Evolutionary conservation across 129 eudicot genomes (phyloP), one percentile per base, ranked within the genome.

Genomic region (Helichrysum umbraculigerum): DNA sequence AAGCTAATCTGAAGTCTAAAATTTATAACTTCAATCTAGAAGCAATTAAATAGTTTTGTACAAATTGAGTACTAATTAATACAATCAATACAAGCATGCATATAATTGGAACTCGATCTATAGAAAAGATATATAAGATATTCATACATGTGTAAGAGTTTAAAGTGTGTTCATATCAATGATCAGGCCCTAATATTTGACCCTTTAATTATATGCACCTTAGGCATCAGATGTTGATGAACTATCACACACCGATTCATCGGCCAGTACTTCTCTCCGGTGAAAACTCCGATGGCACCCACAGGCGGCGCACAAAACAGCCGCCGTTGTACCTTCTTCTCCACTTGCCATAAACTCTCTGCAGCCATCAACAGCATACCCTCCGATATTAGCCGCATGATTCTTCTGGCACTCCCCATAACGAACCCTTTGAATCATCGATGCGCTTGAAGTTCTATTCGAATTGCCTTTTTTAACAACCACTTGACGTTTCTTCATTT

Each of bases 241-340:
- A 65, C 82, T 80, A 66, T 91, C 95, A 72, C 69, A 81, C 50
- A 83, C 83, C 33, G 83, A 94, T 81, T 86, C 96, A 73, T 83
- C 92, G 66, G 80, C 86, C 20, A 0, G 28, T 25, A 81, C 85
- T 76, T 87, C 87, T 75, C 89, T 87, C 76, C 89, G 73, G 57
- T 92, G 97, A 66, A 92, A 92, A 71, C 83, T 92, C 87, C 97
- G 81, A 84, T 92, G 97, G 78, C 97, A 92, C 66, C 91, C 91
- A 52, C 97, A 92, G 56, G 97, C 97, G 19, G 97, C 97, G 41
- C 97, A 89, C n/a, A 70, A 35, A 7, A 89, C 84, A 0, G 89
- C 91, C 0, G 76, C 90, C 37, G 63, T 28, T 0, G 97, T 87
- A 25, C 92, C 92, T 42, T 88, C 89, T 19, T 63, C 81, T 3